phyloP scores from a whole-genome alignment of 2,329 filamentous ascomycete genomes.

The Nothophaeocryptopus gaeumannii region DNA sequence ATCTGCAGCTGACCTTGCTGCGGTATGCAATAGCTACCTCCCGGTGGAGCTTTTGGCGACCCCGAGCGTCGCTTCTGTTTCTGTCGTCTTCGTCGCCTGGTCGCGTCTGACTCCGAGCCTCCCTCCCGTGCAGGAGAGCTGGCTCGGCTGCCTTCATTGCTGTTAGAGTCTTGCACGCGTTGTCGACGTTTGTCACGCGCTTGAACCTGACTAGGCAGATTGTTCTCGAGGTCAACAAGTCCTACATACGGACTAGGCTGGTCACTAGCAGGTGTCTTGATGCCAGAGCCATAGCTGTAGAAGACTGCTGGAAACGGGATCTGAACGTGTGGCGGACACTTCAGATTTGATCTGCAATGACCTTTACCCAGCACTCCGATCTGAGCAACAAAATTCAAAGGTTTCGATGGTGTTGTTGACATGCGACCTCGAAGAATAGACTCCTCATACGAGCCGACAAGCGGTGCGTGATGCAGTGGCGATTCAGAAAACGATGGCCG shows the following conservation, averaged over 20 bases:
- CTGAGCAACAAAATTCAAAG: constrained; percentile 87
- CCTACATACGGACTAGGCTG: constrained; percentile 96
- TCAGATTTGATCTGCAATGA: constrained; percentile 79
- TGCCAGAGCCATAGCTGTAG: constrained; percentile 79
- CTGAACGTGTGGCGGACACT: constrained; percentile 85
- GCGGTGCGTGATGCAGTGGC: constrained; percentile 81
- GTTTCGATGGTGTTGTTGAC: constrained; percentile 92
- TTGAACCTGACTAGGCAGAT: constrained; percentile 48
- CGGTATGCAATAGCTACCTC: constrained; percentile 90
- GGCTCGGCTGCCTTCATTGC: constrained; percentile 30
- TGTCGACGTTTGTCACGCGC: constrained; percentile 34
- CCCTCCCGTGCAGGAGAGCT: constrained; percentile 28
- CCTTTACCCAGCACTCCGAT: constrained; percentile 90
- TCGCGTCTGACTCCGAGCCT: constrained; percentile 24
- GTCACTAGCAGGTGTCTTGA: constrained; percentile 66
- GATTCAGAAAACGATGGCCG: constrained; percentile 77
- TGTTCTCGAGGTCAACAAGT: constrained; percentile 84
- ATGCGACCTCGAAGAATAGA: constrained; percentile 92
- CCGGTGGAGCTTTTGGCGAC: constrained; percentile 67
- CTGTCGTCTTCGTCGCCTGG: constrained; percentile 34
- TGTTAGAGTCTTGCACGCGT: constrained; percentile 22
- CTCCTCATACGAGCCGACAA: constrained; percentile 98
- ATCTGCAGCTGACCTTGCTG: constrained; percentile 93
- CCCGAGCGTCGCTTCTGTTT: constrained; percentile 58
- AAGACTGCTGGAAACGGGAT: constrained; percentile 92